phyloP scores from a whole-genome alignment of 352 stramenopile species.

The Phytophthora kernoviae region DNA sequence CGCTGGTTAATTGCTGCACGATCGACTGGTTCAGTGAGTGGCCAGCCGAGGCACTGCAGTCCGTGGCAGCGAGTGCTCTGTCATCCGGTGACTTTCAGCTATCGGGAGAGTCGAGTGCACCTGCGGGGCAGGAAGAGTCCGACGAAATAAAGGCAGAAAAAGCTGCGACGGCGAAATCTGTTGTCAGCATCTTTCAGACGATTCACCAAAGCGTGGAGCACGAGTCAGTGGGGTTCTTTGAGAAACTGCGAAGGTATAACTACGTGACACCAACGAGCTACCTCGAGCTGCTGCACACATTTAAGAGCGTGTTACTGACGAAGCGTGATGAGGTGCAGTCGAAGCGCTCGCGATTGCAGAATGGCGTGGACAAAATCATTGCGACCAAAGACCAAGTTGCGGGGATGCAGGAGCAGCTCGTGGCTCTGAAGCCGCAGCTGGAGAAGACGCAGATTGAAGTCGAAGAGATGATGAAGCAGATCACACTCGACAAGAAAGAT shows the following conservation, averaged over 20 bases:
- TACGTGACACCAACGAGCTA: constrained; percentile 96
- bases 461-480: constrained; percentile 94
- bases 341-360: constrained; percentile 86
- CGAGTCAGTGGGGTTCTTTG: constrained; percentile 82
- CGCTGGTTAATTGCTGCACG: constrained; percentile 88
- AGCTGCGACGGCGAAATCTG: constrained; percentile 23
- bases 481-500: constrained; percentile 92
- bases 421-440: constrained; percentile 91
- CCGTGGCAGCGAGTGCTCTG: constrained; percentile 56
- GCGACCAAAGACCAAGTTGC: constrained; percentile 92
- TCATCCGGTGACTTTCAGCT: constrained; percentile 73
- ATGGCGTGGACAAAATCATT: constrained; percentile 94
- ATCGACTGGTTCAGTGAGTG: constrained; percentile 92
- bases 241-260: constrained; percentile 89
- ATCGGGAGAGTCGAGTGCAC: constrained; percentile 17
- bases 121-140: constrained; percentile 18
- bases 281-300: constrained; percentile 92
- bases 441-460: constrained; percentile 93
- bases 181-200: constrained; percentile 83
- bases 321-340: constrained; percentile 91
- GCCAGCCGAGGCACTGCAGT: constrained; percentile 83
- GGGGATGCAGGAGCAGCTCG: constrained; percentile 91
- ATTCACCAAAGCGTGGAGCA: constrained; percentile 92
- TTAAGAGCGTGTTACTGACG: constrained; percentile 89
- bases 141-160: constrained; percentile 19